Evolutionary conservation across 164 flowering plant genomes (phyloP).

Genomic region (Kalanchoe fedtschenkoi): DNA sequence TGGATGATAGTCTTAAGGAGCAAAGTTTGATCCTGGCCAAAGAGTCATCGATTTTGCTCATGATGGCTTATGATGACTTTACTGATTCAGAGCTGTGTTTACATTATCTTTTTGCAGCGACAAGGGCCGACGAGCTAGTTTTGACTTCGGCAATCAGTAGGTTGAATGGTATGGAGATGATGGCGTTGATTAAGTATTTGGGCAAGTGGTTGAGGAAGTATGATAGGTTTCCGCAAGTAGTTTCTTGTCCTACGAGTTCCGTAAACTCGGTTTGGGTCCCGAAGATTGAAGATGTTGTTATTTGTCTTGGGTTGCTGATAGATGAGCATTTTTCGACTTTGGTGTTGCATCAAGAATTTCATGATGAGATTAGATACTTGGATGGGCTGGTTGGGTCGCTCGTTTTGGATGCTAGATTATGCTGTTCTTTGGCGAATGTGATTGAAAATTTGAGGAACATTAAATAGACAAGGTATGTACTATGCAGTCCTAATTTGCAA

Average conservation of each 20-base stretch:
- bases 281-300: slow-evolving; percentile 38
- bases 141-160: slow-evolving; percentile 45
- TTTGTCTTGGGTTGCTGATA: slow-evolving; percentile 49
- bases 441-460: slow-evolving; percentile 31
- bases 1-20: slow-evolving; percentile 11
- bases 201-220: slow-evolving; percentile 85
- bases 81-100: slow-evolving; percentile 53
- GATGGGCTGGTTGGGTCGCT: slow-evolving; percentile 38
- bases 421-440: slow-evolving; percentile 37
- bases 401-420: slow-evolving; percentile 46
- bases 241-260: slow-evolving; percentile 39
- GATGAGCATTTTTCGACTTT: slow-evolving; percentile 71
- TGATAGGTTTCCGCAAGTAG: slow-evolving; percentile 70
- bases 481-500: too few species aligned
- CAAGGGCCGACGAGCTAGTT: slow-evolving; percentile 44
- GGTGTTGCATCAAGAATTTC: slow-evolving; percentile 56
- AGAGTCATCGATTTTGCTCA: slow-evolving; percentile 54
- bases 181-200: slow-evolving; percentile 49
- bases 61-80: slow-evolving; percentile 79
- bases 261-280: slow-evolving; percentile 58
- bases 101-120: slow-evolving; percentile 60
- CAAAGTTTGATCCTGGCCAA: slow-evolving; percentile 28
- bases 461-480: slow-evolving; percentile 15
- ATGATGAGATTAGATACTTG: slow-evolving; percentile 51
- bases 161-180: slow-evolving; percentile 47